Percentiles rank a stretch among this genome's conserved stretches.
Conservation (phyloP, 2,329 filamentous ascomycete genomes). For the Immersiporthe knoxdaviesiana region DNA sequence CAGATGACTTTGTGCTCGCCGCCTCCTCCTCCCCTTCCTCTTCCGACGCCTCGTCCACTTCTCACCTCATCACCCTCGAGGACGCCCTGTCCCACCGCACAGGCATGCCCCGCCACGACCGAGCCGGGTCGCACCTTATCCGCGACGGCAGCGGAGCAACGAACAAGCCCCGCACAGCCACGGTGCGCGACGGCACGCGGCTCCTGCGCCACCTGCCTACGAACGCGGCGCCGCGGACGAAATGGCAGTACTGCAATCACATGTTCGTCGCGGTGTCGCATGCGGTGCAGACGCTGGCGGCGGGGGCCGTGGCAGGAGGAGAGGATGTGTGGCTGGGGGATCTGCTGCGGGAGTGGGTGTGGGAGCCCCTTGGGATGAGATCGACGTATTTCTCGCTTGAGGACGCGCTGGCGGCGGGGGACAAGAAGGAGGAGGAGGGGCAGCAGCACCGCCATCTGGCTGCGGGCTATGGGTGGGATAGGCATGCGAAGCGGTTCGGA, state of each 20-base stretch:
- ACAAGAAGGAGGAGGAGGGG: neutral
- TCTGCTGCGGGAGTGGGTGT: constrained; percentile 45
- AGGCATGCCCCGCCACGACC: constrained; percentile 51
- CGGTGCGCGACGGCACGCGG: constrained; percentile 42
- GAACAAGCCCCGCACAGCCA: constrained; percentile 33
- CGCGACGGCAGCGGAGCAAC: constrained; percentile 34
- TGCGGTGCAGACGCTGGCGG: constrained; percentile 47
- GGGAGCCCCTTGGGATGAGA: constrained; percentile 50
- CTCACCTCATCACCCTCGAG: constrained; percentile 55
- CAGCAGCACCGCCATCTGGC: constrained; percentile 39
- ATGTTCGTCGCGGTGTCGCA: constrained; percentile 55
- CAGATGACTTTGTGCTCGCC: constrained; percentile 52
- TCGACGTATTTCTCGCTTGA: constrained; percentile 42
- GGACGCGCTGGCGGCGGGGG: constrained; percentile 36
- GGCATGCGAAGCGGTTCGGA: constrained; percentile 31
- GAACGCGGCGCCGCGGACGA: constrained; percentile 44
- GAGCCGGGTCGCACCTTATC: constrained; percentile 35
- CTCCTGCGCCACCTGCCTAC: constrained; percentile 48
- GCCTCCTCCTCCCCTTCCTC: no score
- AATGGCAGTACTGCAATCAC: constrained; percentile 55
- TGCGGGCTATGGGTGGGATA: constrained; percentile 47
- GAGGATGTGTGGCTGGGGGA: constrained; percentile 40
- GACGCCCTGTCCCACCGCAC: constrained; percentile 57
- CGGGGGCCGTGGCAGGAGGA: neutral
- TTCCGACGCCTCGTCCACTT: constrained; percentile 44